These are phyloP conservation scores for Sclerotinia minor DNA, from an alignment of 2,329 filamentous ascomycete species.

Conservation along the genomic window DNA sequence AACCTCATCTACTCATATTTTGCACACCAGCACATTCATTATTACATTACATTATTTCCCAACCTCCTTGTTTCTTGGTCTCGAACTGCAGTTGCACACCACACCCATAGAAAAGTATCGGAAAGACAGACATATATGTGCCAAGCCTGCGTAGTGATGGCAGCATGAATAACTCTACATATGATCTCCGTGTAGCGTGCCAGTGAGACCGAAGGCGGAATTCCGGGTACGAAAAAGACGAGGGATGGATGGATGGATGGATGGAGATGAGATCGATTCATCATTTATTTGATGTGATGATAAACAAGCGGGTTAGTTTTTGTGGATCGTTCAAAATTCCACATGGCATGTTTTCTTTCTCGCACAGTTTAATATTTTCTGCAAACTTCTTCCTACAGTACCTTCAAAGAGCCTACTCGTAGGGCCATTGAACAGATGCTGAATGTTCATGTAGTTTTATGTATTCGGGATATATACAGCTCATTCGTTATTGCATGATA, in stretches of 20 bases:
- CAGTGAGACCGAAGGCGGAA: too few species aligned
- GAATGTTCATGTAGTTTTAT: too few species aligned
- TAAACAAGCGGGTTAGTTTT: too few species aligned
- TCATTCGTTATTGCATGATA: neutral
- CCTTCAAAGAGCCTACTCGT: slow-evolving; percentile 11
- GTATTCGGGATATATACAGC: neutral
- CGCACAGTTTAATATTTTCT: neutral
- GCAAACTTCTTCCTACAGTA: neutral
- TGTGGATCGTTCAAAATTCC: too few species aligned
- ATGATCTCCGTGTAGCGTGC: too few species aligned
- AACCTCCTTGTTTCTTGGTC: neutral
- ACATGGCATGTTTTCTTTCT: too few species aligned
- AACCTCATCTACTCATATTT: neutral
- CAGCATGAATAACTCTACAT: too few species aligned
- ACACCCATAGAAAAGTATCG: neutral
- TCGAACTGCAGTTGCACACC: neutral
- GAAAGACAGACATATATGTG: neutral
- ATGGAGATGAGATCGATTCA: too few species aligned
- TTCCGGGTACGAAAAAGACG: neutral
- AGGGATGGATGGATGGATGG: too few species aligned
- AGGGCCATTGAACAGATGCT: neutral
- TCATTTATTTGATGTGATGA: too few species aligned
- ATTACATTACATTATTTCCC: neutral
- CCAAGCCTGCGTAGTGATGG: slow-evolving; percentile 16
- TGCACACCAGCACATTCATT: neutral